Base-by-base conservation (phyloP, 441 rosid species). In the Populus hybrid region DNA sequence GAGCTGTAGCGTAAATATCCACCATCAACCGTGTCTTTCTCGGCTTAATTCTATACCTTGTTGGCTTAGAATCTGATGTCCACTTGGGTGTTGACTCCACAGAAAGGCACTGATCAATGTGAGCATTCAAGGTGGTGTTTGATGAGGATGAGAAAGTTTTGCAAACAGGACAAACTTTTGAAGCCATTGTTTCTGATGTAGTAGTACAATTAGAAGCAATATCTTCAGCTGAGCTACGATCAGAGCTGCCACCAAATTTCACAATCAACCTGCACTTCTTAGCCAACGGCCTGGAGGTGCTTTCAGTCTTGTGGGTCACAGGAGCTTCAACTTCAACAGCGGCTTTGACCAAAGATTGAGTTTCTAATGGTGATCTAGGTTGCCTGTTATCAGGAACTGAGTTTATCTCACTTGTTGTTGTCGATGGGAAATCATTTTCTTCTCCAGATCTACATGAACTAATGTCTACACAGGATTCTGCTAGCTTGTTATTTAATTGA, bases 151-250 rank as follows among this genome's bases (percentile, higher is more conserved):
- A 91, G 87, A 96, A 96, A 16, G 89, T 92, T 87, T 92, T 94
- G 89, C 99, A 96, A 86, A 96, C 98, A 87, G 99, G 99, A 92
- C 97, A 96, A 78, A 93, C 90, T 87, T 92, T 91, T 9, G 95
- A 90, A 83, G 91, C 89, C 98, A 94, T 94, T 7, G 93, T 85
- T 81, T 94, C 98, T 6, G 97, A 88, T 72, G 82, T 74, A 12
- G 86, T 68, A n/a, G 90, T 80, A 85, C 84, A 82, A 80, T 82
- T 89, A 3, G 89, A 91, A 79, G 85, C 89, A 79, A 89, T 89
- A 83, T 91, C 97, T 83, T 92, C 97, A 11, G 90, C 76, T 0
- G 85, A 87, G 86, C 82, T 78, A 63, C 92, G 84, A 82, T 88
- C 91, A 76, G 86, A 88, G 69, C 83, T 85, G 10, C 83, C 86